Evolutionary conservation across 345 rosid species (phyloP).

Genomic region (Arabidopsis suecica): DNA sequence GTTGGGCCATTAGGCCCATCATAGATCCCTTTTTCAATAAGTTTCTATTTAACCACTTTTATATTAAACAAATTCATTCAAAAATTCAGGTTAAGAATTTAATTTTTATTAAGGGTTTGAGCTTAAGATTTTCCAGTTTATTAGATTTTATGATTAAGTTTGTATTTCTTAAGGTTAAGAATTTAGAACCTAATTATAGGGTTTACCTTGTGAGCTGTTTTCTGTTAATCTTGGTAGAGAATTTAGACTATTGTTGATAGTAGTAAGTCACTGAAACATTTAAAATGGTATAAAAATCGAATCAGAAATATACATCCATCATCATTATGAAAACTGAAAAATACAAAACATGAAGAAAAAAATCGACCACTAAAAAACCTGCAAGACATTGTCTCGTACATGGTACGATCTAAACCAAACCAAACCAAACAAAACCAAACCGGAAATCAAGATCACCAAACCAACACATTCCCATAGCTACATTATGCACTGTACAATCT

Average conservation of each 20-base stretch:
- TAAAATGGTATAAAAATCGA: conserved; percentile 21
- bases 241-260: no score
- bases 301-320: conserved; percentile 31
- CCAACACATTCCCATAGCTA: conserved; percentile 32
- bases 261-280: neutral
- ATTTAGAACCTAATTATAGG: no score
- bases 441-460: conserved; percentile 36
- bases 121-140: no score
- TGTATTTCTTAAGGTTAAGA: no score
- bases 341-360: conserved; percentile 24
- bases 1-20: neutral
- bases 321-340: conserved; percentile 15
- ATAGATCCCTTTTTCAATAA: neutral
- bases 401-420: conserved; percentile 32
- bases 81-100: neutral
- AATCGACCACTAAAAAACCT: conserved; percentile 9
- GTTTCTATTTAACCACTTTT: neutral
- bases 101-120: no score
- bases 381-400: conserved; percentile 25
- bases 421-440: conserved; percentile 27
- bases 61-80: neutral
- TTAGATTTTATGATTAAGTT: no score
- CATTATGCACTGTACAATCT: conserved; percentile 41
- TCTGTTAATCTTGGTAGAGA: no score
- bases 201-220: no score